These are phyloP conservation scores for Eucalyptus leucophloia DNA, from an alignment of 345 rosid genomes.

Conservation along the genomic window DNA sequence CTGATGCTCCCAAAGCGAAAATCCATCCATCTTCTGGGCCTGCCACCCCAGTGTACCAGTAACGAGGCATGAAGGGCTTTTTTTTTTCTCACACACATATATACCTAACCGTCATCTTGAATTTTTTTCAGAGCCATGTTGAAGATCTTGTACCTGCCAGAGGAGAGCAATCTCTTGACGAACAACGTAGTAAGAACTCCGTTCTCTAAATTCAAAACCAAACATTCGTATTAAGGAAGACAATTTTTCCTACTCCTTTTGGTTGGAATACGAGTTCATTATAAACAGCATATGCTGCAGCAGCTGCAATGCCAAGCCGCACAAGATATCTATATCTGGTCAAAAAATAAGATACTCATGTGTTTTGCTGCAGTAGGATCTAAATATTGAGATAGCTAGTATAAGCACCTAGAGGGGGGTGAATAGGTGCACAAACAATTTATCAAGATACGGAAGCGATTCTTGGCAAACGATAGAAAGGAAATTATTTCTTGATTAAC, in stretches of 20 bases:
- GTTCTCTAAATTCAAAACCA: not conserved
- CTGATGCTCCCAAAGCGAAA: not conserved
- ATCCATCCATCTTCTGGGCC: not conserved
- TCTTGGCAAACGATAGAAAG: no score
- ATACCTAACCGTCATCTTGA: conserved; percentile 58
- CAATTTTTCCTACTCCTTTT: conserved; percentile 36
- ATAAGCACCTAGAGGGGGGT: no score
- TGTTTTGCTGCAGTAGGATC: no score
- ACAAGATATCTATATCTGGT: not conserved
- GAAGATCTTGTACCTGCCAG: conserved; percentile 64
- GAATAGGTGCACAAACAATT: no score
- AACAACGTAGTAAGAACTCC: not conserved
- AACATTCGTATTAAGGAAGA: not conserved
- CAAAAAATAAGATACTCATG: no score
- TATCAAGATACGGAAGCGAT: no score
- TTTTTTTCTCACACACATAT: not conserved
- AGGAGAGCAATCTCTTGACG: not conserved
- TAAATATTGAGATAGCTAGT: no score
- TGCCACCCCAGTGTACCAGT: not conserved
- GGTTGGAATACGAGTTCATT: conserved; percentile 90
- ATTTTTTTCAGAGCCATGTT: conserved; percentile 77
- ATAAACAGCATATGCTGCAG: conserved; percentile 73
- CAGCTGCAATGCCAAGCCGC: conserved; percentile 72
- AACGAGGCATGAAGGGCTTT: not conserved
- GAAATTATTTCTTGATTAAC: no score